Base-by-base conservation (phyloP, 202 grass and related monocot genomes). In the Hordeum pubiflorum region DNA sequence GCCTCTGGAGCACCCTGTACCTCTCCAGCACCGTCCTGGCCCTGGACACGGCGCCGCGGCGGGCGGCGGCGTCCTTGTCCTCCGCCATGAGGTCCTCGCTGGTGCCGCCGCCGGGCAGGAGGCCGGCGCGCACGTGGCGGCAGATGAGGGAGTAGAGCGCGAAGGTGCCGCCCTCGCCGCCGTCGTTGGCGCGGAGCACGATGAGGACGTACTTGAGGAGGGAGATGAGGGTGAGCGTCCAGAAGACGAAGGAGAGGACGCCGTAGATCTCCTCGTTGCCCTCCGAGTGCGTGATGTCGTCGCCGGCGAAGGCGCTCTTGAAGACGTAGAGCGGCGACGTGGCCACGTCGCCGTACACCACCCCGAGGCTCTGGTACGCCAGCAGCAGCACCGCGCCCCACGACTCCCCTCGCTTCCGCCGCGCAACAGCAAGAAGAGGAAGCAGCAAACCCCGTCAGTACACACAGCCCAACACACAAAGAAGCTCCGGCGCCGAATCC, bases 221-320 rank as follows among this genome's bases (percentile, higher is more conserved):
- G 9, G 96, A 90, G 72, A 99, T 87, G 66, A 96, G 82, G 48
- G 97, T 99, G 26, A 99, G 89, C 63, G 93, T 99, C 97, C 97
- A 99, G 91, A 99, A 96, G 52, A 99, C 97, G 83, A 99, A 99
- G 66, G 97, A 99, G 69, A 99, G 89, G 17, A 96, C 97, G 21
- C 97, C 97, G 76, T 93, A 99, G 83, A 99, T 99, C 91, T 99
- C 97, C 77, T 99, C 97, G 68, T 99, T 99, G 67, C 89, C 88
- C 18, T 64, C 76, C n/a, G 97, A 90, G 89, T 99, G 97, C 85
- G 85, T 52, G 83, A 99, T 99, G 78, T 99, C 97, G 79, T 90
- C 38, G 60, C 91, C 96, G 6, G 97, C 83, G 75, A 99, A 99
- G 73, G 91, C 90, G 86, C 86, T 99, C 82, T 91, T 93, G 87